Base-by-base conservation (phyloP, 2,329 filamentous ascomycete species). In the Aspergillus persii region DNA sequence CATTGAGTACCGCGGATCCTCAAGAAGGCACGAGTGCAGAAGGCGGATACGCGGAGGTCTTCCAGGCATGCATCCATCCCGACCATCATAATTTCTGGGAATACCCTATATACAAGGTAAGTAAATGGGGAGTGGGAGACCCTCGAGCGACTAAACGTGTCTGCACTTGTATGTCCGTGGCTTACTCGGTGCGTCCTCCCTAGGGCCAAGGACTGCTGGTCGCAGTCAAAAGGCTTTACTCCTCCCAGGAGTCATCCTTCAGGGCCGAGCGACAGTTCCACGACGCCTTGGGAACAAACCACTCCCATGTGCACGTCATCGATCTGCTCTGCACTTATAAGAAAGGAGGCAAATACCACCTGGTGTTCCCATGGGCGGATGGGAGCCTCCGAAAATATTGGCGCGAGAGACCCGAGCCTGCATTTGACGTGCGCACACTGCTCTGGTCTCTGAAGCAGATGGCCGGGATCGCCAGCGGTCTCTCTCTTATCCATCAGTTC, bases 341-440 rank as follows among this genome's bases (percentile, higher is more conserved):
- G 27, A 51, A 61, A 8, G 41, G 63, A 0, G 47, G 36, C 1
- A 58, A 57, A n/a, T 70, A 63, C 50, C 68, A 74, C 48, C 54
- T 74, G 9, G 63, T 74, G 23, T 72, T 74, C 39, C 71, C 69
- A 1, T 70, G 61, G 11, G 71, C 71, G 0, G 55, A 69, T 29
- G 55, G 44, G 0, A 71, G 68, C 41, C 51, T 75, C 2, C 31
- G 66, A 9, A 58, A 48, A 8, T 74, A 69, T 48, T 75, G 70
- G 72, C 57, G 66, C 2, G 29, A 58, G 1, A 52, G 36, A 4
- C 27, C 56, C 9, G 26, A 11, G 0, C 67, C 67, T 0, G 8
- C 50, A 0, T 67, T 67, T 33, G 56, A 66, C 27, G 2, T 36
- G 8, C 29, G 26, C n/a, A 66, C 56, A 2, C 48, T 68, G 1